Percentiles rank a stretch among this genome's conserved stretches.
These are phyloP conservation scores for Mycena amicta DNA, from an alignment of 768 basidiomycete species.

Conservation along the genomic window DNA sequence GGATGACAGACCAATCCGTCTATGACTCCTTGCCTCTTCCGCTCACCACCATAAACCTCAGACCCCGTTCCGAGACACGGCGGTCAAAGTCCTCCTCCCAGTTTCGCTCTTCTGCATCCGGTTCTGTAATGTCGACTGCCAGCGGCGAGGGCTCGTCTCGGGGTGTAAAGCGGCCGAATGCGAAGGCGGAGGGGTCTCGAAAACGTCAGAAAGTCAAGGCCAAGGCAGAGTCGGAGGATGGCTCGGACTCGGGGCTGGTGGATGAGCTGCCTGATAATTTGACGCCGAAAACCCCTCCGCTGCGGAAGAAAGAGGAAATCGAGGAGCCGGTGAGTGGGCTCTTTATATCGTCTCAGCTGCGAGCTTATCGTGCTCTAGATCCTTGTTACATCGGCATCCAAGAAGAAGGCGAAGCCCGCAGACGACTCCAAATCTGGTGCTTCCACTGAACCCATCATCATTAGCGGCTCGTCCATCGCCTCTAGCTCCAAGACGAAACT, in stretches of 20 bases:
- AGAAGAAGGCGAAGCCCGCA: not conserved
- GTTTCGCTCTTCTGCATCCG: not conserved
- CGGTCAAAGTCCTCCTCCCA: not conserved
- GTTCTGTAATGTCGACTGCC: not conserved
- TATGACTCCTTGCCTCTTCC: constrained; percentile 5
- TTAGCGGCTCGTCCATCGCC: not conserved
- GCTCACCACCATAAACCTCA: constrained; percentile 2
- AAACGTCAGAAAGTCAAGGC: not conserved
- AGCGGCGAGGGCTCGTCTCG: not conserved
- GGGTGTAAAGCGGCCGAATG: not conserved
- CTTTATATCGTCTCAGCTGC: not conserved
- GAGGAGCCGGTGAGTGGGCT: not conserved
- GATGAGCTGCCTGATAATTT: constrained; percentile 1
- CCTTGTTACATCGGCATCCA: not conserved
- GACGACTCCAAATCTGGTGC: too few species aligned
- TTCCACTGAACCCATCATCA: too few species aligned
- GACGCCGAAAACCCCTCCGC: not conserved
- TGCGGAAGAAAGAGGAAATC: not conserved
- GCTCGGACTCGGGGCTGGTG: not conserved
- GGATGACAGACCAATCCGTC: not conserved
- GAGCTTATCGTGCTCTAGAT: not conserved
- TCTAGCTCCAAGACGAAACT: not conserved
- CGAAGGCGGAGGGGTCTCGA: not conserved
- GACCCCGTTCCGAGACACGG: constrained; percentile 1
- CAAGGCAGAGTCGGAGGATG: not conserved